Percentiles rank a stretch among this genome's conserved stretches.
phyloP scores from a whole-genome alignment of 148 eudicot genomes.

The Cornus suecica region DNA sequence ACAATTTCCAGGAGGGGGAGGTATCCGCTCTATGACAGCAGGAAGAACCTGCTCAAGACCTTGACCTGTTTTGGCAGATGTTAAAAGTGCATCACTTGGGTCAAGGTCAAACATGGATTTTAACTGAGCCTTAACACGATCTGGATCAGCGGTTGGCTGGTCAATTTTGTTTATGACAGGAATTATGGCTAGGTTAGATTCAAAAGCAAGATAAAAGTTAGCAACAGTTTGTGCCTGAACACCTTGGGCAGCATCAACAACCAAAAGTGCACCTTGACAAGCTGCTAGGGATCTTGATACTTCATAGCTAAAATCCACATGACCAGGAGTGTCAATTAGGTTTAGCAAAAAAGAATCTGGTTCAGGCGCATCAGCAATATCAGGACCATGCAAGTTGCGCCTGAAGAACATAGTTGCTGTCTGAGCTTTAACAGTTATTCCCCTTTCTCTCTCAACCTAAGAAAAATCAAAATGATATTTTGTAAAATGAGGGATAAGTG shows the following conservation, averaged over 20 bases:
- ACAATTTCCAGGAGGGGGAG: conserved; percentile 78
- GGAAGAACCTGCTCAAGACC: conserved; percentile 94
- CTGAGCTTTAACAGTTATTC: conserved; percentile 98
- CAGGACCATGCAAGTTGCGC: conserved; percentile 32
- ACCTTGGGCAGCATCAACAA: conserved; percentile 99
- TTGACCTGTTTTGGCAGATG: conserved; percentile 94
- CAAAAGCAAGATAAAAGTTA: conserved; percentile 94
- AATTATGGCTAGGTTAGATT: conserved; percentile 71
- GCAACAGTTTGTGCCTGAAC: conserved; percentile 99
- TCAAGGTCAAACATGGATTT: conserved; percentile 94
- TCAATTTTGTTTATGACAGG: conserved; percentile 98
- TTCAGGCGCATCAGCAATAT: conserved; percentile 21
- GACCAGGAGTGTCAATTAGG: conserved; percentile 94
- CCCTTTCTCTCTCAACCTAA: conserved; percentile 99
- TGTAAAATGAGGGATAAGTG: neutral
- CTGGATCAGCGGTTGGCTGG: conserved; percentile 97
- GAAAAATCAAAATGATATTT: conserved; percentile 10
- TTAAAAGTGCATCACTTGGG: conserved; percentile 71
- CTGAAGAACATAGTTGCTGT: conserved; percentile 93
- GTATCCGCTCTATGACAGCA: conserved; percentile 85
- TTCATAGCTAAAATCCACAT: conserved; percentile 98
- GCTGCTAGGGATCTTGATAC: conserved; percentile 98
- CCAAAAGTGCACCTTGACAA: conserved; percentile 96
- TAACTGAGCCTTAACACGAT: conserved; percentile 82
- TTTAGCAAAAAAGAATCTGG: conserved; percentile 54